Conservation (phyloP, 176 grass and related monocot species). For the Panicum miliaceum region DNA sequence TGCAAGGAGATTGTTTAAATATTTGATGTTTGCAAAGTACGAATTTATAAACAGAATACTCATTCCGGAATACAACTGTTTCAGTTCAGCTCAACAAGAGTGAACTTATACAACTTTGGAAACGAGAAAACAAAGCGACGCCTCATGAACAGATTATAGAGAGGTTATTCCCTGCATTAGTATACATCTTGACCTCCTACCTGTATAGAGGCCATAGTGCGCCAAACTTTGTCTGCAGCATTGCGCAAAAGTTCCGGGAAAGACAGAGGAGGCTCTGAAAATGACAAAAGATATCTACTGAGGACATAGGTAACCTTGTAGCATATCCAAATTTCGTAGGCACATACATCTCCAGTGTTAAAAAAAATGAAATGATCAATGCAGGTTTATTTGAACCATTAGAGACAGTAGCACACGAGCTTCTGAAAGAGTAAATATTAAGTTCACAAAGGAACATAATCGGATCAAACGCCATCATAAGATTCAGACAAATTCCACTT, state of each 20-base stretch:
- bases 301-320: not conserved
- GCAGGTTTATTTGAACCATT: not conserved
- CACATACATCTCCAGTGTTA: not conserved
- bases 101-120: not conserved
- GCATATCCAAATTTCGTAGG: not conserved
- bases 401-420: not conserved
- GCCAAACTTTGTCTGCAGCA: not conserved
- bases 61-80: too few species aligned
- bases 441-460: not conserved
- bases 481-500: not conserved
- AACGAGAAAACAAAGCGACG: not conserved
- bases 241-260: not conserved
- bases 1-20: not conserved
- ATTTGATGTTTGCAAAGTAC: not conserved
- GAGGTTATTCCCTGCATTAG: not conserved
- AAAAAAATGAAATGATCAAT: not conserved
- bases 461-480: not conserved
- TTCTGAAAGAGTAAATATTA: not conserved
- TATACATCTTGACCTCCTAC: not conserved
- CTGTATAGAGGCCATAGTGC: not conserved
- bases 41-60: not conserved
- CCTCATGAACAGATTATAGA: not conserved
- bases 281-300: not conserved
- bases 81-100: not conserved
- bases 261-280: not conserved